Percentiles rank a stretch among this genome's conserved stretches.
Conservation (phyloP, 768 basidiomycete genomes). For the Boletus bicolor region DNA sequence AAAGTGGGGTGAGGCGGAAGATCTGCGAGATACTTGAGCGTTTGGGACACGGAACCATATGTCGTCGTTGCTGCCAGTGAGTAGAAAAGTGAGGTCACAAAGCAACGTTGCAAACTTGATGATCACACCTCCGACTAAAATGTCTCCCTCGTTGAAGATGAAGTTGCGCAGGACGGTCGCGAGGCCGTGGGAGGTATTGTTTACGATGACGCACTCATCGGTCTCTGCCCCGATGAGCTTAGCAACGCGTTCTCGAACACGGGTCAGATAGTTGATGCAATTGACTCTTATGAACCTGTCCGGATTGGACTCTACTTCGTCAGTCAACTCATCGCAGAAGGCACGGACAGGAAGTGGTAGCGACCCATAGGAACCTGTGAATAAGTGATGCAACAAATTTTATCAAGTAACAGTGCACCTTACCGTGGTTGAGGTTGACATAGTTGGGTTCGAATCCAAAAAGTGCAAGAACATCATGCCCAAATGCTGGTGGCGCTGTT, state of each 20-base stretch:
- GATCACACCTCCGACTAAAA: slow-evolving; percentile 47
- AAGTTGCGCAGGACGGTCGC: slow-evolving; percentile 68
- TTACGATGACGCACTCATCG: slow-evolving; percentile 54
- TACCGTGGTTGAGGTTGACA: slow-evolving; percentile 65
- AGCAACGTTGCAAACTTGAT: background rate
- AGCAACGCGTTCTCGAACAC: slow-evolving; percentile 46
- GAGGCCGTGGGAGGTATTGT: slow-evolving; percentile 37
- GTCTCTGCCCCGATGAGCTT: slow-evolving; percentile 46
- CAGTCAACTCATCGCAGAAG: slow-evolving; percentile 40
- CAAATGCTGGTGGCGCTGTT: slow-evolving; percentile 44
- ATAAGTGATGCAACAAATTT: background rate
- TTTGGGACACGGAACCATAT: slow-evolving; percentile 52
- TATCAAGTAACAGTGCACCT: background rate
- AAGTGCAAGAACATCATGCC: slow-evolving; percentile 50
- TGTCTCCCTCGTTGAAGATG: slow-evolving; percentile 49
- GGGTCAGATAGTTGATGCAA: slow-evolving; percentile 33
- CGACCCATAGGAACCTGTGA: slow-evolving; percentile 58
- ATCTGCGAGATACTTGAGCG: slow-evolving; percentile 54
- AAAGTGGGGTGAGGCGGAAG: slow-evolving; percentile 49
- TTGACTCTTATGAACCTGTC: slow-evolving; percentile 51
- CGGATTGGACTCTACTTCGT: slow-evolving; percentile 49
- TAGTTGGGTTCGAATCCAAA: slow-evolving; percentile 58
- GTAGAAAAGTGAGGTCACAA: background rate
- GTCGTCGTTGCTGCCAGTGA: slow-evolving; percentile 47
- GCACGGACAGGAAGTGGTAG: slow-evolving; percentile 50